phyloP scores from a whole-genome alignment of 441 rosid species.

The Eugenia klotzschiana region DNA sequence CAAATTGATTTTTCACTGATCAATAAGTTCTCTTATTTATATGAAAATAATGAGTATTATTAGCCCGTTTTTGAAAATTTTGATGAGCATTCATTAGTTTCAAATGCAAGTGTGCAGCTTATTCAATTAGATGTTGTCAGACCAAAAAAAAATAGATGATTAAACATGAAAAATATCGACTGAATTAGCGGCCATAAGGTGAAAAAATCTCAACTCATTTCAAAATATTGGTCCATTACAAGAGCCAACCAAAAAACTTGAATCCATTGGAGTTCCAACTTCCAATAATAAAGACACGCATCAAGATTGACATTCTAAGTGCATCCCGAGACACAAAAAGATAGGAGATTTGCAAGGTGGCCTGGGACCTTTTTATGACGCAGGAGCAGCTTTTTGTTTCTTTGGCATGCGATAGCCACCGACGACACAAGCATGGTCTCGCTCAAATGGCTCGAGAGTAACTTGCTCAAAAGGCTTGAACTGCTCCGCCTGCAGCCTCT shows the following conservation, averaged over 20 bases:
- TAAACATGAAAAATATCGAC: not conserved
- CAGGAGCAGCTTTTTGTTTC: constrained; percentile 36
- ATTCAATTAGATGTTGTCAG: not conserved
- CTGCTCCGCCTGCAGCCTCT: constrained; percentile 62
- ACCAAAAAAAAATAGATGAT: not conserved
- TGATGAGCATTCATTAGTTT: not conserved
- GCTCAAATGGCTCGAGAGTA: constrained; percentile 77
- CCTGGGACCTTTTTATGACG: not conserved
- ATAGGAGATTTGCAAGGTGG: not conserved
- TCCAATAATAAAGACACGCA: not conserved
- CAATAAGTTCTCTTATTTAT: not conserved
- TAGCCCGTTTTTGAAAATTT: not conserved
- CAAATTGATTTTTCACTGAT: not conserved
- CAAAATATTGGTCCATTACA: not conserved
- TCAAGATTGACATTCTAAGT: not conserved
- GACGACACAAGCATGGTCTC: constrained; percentile 86
- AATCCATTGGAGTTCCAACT: no score
- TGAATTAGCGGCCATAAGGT: not conserved
- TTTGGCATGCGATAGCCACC: constrained; percentile 71
- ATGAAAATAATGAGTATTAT: not conserved
- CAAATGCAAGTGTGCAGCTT: not conserved
- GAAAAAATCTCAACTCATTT: not conserved
- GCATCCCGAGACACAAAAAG: not conserved
- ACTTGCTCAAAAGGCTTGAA: constrained; percentile 85
- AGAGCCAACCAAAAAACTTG: not conserved